A percentile compares a stretch with the other conserved stretches of the same genome.
Conservation (phyloP, 176 grass and related monocot genomes). For the Tillandsia fasciculata region DNA sequence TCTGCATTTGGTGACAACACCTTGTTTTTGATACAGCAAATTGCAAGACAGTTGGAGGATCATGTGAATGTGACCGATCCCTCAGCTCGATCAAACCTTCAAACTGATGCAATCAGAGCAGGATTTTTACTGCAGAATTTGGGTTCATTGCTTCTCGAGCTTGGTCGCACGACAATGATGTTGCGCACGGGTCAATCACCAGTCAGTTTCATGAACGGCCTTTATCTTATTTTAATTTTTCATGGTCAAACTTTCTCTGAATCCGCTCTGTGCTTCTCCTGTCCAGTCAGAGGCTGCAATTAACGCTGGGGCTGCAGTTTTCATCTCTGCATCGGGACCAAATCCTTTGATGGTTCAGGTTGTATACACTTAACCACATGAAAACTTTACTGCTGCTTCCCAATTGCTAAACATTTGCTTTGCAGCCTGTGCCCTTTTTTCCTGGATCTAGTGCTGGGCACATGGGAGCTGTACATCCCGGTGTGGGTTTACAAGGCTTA, state of each 20-base stretch:
- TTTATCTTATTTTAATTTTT: slow-evolving; percentile 2
- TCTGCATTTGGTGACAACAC: slow-evolving; percentile 15
- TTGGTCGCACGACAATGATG: slow-evolving; percentile 79
- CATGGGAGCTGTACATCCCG: slow-evolving; percentile 57
- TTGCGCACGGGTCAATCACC: slow-evolving; percentile 43
- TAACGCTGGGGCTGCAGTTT: slow-evolving; percentile 90
- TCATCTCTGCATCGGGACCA: slow-evolving; percentile 82
- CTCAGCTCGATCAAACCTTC: slow-evolving; percentile 40
- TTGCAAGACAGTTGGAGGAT: slow-evolving; percentile 48
- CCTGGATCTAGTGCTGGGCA: slow-evolving; percentile 60
- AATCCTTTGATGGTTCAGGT: slow-evolving; percentile 99
- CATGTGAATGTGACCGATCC: slow-evolving; percentile 48
- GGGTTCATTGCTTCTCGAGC: slow-evolving; percentile 90
- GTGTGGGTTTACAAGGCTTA: slow-evolving; percentile 33
- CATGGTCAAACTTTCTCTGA: slow-evolving; percentile 10
- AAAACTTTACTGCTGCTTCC: slow-evolving; percentile 14
- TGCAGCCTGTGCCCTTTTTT: slow-evolving; percentile 86
- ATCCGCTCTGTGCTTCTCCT: slow-evolving; percentile 17
- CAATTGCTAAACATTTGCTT: slow-evolving; percentile 27
- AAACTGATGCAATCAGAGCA: slow-evolving; percentile 39
- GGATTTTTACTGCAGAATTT: slow-evolving; percentile 63
- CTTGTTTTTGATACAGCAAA: slow-evolving; percentile 46
- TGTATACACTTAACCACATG: slow-evolving; percentile 20
- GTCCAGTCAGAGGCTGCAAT: slow-evolving; percentile 76
- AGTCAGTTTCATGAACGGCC: slow-evolving; percentile 38